A percentile compares a stretch with the other conserved stretches of the same genome.
phyloP scores from a whole-genome alignment of 345 rosid genomes.

The Noccaea caerulescens region DNA sequence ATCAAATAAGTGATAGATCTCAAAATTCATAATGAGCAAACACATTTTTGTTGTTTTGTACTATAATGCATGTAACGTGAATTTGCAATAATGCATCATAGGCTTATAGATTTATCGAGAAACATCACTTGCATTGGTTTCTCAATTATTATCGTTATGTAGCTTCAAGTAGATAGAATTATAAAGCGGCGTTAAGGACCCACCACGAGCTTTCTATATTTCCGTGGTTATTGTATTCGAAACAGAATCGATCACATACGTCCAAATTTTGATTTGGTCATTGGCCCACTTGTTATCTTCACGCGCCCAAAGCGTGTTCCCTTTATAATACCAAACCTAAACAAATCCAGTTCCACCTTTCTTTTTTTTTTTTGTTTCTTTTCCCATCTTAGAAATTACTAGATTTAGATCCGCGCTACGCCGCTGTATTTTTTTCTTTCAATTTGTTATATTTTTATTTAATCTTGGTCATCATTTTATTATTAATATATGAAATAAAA shows the following conservation, averaged over 20 bases:
- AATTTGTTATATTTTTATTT: too few species aligned
- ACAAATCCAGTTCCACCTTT: neutral
- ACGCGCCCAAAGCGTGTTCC: conserved; percentile 30
- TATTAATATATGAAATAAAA: too few species aligned
- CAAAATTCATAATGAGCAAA: neutral
- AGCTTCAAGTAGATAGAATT: conserved; percentile 18
- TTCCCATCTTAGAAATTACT: neutral
- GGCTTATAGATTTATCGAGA: neutral
- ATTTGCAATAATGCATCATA: conserved; percentile 29
- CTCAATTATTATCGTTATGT: conserved; percentile 18
- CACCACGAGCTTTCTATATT: conserved; percentile 36
- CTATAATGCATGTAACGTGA: conserved; percentile 38
- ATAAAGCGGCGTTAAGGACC: conserved; percentile 42
- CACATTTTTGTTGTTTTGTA: conserved; percentile 22
- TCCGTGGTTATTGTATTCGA: conserved; percentile 21
- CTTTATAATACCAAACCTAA: neutral
- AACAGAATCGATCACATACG: conserved; percentile 43
- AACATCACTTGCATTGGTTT: conserved; percentile 23
- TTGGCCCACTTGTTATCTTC: conserved; percentile 8
- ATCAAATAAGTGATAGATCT: conserved; percentile 7
- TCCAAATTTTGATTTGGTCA: conserved; percentile 35
- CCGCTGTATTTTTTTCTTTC: too few species aligned
- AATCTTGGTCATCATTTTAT: too few species aligned
- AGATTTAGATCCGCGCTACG: too few species aligned
- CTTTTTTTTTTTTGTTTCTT: neutral